Base-by-base conservation (phyloP, 2,329 filamentous ascomycete genomes). In the Thielaviopsis musarum region DNA sequence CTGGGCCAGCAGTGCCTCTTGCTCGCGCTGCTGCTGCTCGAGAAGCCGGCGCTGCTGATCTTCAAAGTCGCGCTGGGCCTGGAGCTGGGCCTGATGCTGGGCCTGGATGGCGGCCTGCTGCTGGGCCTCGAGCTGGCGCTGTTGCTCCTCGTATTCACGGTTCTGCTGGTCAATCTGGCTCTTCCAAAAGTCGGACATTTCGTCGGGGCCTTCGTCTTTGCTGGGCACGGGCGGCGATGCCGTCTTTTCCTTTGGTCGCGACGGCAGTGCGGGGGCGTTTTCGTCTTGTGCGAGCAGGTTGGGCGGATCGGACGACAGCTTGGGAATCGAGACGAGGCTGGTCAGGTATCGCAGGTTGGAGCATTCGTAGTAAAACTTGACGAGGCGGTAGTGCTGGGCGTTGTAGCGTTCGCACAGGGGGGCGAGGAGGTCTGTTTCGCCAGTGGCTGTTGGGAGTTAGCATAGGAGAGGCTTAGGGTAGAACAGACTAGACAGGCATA, bases 301-400 rank as follows among this genome's bases (percentile, higher is more conserved):
- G 0, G 93, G 93, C 0, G 93, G 88, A 59, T 97, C 91, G 72
- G 95, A 88, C 0, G 93, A 91, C 56, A 98, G 80, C 70, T 96
- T 97, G 0, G 93, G 93, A 6, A 98, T 89, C 1, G 89, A 95
- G 68, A 98, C 97, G 57, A 98, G 77, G 67, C 90, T 95, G 15
- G 93, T 98, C 55, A 98, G 79, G 69, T 98, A 98, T 65, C 93
- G 86, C 59, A 98, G 78, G 70, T 97, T 98, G 12, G 93, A 96
- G 73, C 93, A 98, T 73, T 98, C 93, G 72, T 97, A 97, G 74
- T 98, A 98, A 73, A 97, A 98, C 68, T 94, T 93, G 69, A 95
- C 87, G 17, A 98, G 80, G 19, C 93, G 87, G 75, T 97, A 91
- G 71, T 98, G 93, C 68, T 97, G 93, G 15, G 93, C 90, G 70